Percentiles rank a stretch among this genome's conserved stretches.
Conservation (phyloP, 441 rosid genomes). For the Arabidopsis lyrata region DNA sequence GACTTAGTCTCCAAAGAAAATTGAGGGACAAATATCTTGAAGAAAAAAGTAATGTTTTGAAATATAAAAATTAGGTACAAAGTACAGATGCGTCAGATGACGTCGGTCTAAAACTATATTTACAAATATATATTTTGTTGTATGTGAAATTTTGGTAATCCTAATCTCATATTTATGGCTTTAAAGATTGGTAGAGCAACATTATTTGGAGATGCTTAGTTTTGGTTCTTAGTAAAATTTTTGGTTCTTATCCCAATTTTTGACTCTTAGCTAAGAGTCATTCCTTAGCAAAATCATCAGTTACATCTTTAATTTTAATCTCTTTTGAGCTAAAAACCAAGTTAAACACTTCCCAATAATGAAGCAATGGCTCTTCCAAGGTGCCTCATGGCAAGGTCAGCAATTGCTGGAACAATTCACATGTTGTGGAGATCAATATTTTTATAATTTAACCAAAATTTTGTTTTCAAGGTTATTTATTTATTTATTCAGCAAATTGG, state of each 20-base stretch:
- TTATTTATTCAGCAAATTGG: constrained; percentile 12
- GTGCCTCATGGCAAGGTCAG: constrained; percentile 42
- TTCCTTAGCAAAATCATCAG: no score
- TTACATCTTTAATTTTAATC: no score
- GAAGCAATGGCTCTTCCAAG: constrained; percentile 41
- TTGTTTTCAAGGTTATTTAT: constrained; percentile 10
- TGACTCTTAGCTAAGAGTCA: no score
- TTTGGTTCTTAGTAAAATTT: no score
- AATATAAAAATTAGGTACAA: constrained; percentile 8
- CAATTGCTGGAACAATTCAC: constrained; percentile 47
- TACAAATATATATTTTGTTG: background rate
- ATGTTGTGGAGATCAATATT: constrained; percentile 30
- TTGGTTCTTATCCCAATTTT: no score
- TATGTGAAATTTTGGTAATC: constrained; percentile 20
- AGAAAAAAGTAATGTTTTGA: background rate
- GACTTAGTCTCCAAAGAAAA: background rate
- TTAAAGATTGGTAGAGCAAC: constrained; percentile 31
- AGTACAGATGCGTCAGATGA: constrained; percentile 10
- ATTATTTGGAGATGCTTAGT: no score
- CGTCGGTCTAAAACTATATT: constrained; percentile 3
- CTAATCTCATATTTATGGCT: constrained; percentile 27
- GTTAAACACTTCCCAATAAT: no score
- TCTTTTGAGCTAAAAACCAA: no score
- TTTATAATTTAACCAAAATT: constrained; percentile 9
- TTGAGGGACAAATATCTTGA: background rate